Base-by-base conservation (phyloP, 306 rosid species). In the Dryas octopetala region DNA sequence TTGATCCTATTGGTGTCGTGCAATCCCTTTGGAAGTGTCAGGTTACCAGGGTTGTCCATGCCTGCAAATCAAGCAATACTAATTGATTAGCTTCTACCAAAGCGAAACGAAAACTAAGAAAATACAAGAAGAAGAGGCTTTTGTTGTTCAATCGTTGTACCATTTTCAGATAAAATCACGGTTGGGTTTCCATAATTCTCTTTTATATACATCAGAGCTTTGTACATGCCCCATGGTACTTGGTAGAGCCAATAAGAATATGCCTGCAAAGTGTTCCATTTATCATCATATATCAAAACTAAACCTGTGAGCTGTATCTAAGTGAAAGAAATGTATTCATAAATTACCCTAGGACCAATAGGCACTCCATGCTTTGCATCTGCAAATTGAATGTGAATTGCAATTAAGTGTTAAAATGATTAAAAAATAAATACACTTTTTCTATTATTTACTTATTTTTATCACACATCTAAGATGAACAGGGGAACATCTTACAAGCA, bases 151-250 rank as follows among this genome's bases (percentile, higher is more conserved):
- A 40, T 19, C n/a, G 2, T 4, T 40, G 16, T 85, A 93, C 98
- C 98, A 77, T 94, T 94, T 81, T 94, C 98, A 0, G 98, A 88
- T 81, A 94, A 83, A 78, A 91, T 83, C 76, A 94, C 86, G 44
- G 84, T 81, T 1, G 93, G 97, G 76, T 94, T 94, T 83, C 91
- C 90, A 72, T 91, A 94, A 54, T 15, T 85, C 54, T 94, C 90
- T 73, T 94, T 94, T 62, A 91, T 76, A 74, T 94, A 94, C 19
- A 41, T 88, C 47, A 91, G 17, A 55, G 94, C 73, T 73, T 94
- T 94, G 91, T 91, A 90, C 88, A 91, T 32, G n/a, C 98, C 98
- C 98, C 97, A 95, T 81, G 98, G 97, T 3, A 95, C 98, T 58
- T 87, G 84, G 88, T 91, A 95, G 44, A 95, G 95, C 98, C 98